phyloP scores from a whole-genome alignment of 768 basidiomycete species.

The Trametes cingulata region DNA sequence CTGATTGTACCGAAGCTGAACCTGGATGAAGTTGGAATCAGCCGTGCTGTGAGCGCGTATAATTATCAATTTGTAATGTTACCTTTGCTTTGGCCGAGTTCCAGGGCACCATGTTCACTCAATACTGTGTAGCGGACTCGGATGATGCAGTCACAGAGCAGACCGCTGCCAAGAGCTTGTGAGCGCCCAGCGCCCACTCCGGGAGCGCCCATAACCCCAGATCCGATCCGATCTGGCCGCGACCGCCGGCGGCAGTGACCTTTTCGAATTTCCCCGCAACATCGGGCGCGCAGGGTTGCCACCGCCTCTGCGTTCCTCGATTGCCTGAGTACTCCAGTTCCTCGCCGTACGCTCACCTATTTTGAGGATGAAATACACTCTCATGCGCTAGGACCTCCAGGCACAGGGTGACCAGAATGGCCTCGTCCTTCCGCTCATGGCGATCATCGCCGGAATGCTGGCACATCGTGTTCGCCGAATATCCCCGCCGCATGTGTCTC shows the following conservation, averaged over 20 bases:
- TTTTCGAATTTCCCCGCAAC: background rate
- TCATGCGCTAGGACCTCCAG: too few species aligned
- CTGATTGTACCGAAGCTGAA: conserved; percentile 47
- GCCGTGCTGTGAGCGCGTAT: background rate
- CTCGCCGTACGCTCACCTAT: too few species aligned
- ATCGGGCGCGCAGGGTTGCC: too few species aligned
- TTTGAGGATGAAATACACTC: too few species aligned
- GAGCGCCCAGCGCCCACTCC: background rate
- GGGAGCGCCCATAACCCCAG: background rate
- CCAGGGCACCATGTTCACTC: conserved; percentile 50
- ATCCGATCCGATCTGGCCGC: conserved; percentile 9
- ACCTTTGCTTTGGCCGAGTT: conserved; percentile 65
- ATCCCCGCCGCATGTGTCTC: too few species aligned
- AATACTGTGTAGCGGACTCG: background rate
- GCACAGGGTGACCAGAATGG: too few species aligned
- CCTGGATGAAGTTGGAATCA: conserved; percentile 32
- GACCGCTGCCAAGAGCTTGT: too few species aligned
- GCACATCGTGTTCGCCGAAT: background rate
- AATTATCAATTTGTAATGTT: background rate
- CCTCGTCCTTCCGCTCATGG: too few species aligned
- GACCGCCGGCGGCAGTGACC: background rate
- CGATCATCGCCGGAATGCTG: too few species aligned
- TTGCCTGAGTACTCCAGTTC: too few species aligned
- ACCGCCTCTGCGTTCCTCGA: too few species aligned
- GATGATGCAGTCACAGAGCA: too few species aligned